Conservation (phyloP, 805 yeast genomes). For the Candida sakaeoensis region DNA sequence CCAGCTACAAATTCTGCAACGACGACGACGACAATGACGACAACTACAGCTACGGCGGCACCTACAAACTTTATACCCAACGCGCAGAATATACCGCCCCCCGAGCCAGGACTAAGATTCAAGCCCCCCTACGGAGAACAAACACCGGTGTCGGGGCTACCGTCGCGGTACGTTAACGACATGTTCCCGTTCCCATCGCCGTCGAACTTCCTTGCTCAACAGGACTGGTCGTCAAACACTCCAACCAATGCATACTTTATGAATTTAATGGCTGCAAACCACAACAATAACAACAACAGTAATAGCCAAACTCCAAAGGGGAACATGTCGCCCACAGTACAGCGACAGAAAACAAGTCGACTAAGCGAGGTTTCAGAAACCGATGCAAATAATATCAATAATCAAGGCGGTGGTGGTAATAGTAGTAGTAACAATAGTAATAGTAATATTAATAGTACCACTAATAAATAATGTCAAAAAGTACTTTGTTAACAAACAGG, state of each 20-base stretch:
- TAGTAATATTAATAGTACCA: no score
- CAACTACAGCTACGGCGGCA: no score
- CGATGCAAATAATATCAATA: no score
- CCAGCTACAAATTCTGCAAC: slow-evolving; percentile 10
- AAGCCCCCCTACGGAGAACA: slow-evolving; percentile 45
- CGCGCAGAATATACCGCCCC: no score
- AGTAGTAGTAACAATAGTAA: not conserved
- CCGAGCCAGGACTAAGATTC: slow-evolving; percentile 17
- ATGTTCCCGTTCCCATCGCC: slow-evolving; percentile 69
- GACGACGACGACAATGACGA: slow-evolving; percentile 21
- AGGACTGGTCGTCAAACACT: slow-evolving; percentile 36
- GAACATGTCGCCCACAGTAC: slow-evolving; percentile 3
- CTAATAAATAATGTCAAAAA: no score
- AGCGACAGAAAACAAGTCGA: not conserved
- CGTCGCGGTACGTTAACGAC: slow-evolving; percentile 60
- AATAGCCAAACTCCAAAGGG: not conserved
- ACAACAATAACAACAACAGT: slow-evolving; percentile 3
- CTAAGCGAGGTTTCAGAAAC: slow-evolving; percentile 4
- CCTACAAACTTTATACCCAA: slow-evolving; percentile 8
- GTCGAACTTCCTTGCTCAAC: slow-evolving; percentile 62
- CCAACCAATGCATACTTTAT: slow-evolving; percentile 39
- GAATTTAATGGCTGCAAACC: slow-evolving; percentile 24
- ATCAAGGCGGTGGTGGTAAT: not conserved
- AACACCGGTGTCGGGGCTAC: slow-evolving; percentile 62
- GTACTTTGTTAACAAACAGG: not conserved